Percentiles rank a stretch among this genome's conserved stretches.
These are phyloP conservation scores for Uronychia setigera DNA, from an alignment of 73 alveolate species.

Conservation along the genomic window DNA sequence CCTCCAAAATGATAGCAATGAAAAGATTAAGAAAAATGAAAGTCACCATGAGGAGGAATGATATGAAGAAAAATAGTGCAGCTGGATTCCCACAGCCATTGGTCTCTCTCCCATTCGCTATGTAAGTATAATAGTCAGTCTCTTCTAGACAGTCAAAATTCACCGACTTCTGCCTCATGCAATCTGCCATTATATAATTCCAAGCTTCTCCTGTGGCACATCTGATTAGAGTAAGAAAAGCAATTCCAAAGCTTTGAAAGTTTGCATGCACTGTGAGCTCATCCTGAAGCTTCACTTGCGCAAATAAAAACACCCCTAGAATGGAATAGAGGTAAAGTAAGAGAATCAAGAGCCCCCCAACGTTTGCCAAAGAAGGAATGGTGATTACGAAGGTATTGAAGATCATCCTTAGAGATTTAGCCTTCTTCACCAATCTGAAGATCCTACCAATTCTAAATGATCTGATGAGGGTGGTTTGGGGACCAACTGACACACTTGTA, in stretches of 20 bases:
- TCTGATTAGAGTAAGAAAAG: neutral
- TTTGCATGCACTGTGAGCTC: slow-evolving; percentile 30
- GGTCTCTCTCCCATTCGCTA: slow-evolving; percentile 10
- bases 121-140: slow-evolving; percentile 20
- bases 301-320: slow-evolving; percentile 55
- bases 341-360: slow-evolving; percentile 52
- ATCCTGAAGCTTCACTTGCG: slow-evolving; percentile 49
- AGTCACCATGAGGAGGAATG: slow-evolving; percentile 51
- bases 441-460: slow-evolving; percentile 46
- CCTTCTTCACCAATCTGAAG: slow-evolving; percentile 36
- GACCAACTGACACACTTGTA: neutral
- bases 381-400: slow-evolving; percentile 40
- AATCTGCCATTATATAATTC: slow-evolving; percentile 21
- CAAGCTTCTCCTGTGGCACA: slow-evolving; percentile 23
- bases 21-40: slow-evolving; percentile 62
- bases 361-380: slow-evolving; percentile 59
- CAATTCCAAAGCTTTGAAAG: slow-evolving; percentile 13
- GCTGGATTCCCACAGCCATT: slow-evolving; percentile 44
- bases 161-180: neutral
- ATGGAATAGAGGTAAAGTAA: slow-evolving; percentile 45
- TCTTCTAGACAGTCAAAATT: slow-evolving; percentile 8
- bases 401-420: slow-evolving; percentile 11
- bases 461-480: slow-evolving; percentile 31
- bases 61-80: slow-evolving; percentile 40
- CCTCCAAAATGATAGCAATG: slow-evolving; percentile 70